Evolutionary conservation across 257 asterid genomes (phyloP).

Genomic region (Forsythia viridissima): DNA sequence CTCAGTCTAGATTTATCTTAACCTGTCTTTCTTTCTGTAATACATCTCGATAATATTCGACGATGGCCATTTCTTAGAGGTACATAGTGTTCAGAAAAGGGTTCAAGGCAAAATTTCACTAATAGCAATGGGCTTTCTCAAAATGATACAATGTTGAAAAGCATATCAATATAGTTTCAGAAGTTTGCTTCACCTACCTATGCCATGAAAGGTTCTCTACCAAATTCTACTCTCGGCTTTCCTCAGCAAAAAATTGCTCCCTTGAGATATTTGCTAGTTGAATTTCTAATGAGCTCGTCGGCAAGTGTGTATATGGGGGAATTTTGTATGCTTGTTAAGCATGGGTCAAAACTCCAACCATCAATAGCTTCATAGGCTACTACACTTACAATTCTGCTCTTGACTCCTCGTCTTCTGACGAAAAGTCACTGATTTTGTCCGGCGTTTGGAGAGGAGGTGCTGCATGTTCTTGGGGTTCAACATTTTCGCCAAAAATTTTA

Average conservation of each 20-base stretch:
- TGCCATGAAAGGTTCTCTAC: not conserved
- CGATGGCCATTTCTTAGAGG: not conserved
- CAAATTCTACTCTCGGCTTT: not conserved
- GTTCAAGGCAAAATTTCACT: not conserved
- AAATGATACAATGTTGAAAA: not conserved
- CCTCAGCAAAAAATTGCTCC: not conserved
- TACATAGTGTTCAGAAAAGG: not conserved
- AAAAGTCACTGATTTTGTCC: constrained; percentile 24
- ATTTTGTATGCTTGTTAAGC: not conserved
- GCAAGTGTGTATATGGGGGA: not conserved
- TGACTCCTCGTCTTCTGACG: constrained; percentile 59
- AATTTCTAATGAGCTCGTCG: not conserved
- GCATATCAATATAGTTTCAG: not conserved
- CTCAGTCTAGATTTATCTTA: not conserved
- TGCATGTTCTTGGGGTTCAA: constrained; percentile 51
- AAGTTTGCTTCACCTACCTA: not conserved
- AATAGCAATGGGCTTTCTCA: not conserved
- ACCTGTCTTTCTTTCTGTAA: not conserved
- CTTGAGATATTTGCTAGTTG: not conserved
- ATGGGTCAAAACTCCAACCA: not conserved
- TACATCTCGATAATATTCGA: too few relatives aligned
- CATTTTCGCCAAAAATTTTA: constrained; percentile 60
- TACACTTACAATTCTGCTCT: constrained; percentile 70
- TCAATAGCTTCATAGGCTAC: not conserved
- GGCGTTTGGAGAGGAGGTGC: constrained; percentile 34